A percentile compares a stretch with the other conserved stretches of the same genome.
phyloP scores from a whole-genome alignment of 2,329 filamentous ascomycete species.

The Cucurbitaria berberidis region DNA sequence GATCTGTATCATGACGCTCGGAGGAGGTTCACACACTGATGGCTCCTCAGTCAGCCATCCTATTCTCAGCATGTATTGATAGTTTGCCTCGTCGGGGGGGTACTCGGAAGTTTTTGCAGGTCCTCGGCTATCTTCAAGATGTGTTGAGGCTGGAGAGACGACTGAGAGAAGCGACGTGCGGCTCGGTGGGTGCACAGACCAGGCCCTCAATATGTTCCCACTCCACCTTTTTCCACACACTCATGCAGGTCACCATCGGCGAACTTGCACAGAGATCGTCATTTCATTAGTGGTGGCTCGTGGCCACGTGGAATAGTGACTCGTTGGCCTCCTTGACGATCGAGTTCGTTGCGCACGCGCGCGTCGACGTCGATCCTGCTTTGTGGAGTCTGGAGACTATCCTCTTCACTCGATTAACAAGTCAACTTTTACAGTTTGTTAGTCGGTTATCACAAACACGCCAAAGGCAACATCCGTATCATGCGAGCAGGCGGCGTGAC shows the following conservation, averaged over 20 bases:
- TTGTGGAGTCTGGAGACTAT: conserved; percentile 3
- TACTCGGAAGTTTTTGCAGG: not conserved
- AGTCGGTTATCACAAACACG: too few species aligned
- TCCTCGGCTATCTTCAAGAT: not conserved
- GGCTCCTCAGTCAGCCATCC: not conserved
- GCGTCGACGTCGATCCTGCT: conserved; percentile 8
- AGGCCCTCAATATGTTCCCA: not conserved
- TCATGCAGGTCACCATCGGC: not conserved
- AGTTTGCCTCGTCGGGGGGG: too few species aligned
- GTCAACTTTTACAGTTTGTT: too few species aligned
- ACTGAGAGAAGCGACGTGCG: not conserved
- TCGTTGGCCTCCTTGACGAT: conserved; percentile 7
- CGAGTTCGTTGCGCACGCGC: conserved; percentile 5
- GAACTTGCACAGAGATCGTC: not conserved
- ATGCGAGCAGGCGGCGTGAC: not conserved
- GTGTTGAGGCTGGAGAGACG: not conserved
- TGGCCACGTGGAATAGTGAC: not conserved
- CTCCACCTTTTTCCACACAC: too few species aligned
- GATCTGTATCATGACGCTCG: too few species aligned
- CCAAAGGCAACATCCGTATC: too few species aligned
- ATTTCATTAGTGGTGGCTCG: not conserved
- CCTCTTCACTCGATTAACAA: conserved; percentile 2
- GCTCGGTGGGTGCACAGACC: not conserved
- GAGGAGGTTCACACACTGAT: not conserved
- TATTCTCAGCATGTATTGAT: not conserved